Conservation (phyloP, 2,329 filamentous ascomycete species). For the Pyrenophora teres region DNA sequence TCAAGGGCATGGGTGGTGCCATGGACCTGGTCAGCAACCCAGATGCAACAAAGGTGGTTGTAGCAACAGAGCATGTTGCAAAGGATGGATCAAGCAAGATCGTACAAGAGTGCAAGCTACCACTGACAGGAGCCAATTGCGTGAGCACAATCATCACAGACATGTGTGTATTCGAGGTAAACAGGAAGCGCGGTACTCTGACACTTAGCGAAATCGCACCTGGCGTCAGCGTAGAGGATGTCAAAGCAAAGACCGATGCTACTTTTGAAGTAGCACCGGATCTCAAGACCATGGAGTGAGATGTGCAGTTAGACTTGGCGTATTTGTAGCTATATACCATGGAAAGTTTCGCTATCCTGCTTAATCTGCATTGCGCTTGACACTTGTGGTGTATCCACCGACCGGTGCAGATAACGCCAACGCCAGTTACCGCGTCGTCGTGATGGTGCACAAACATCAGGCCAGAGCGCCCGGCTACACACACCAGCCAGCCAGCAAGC, state of each 20-base stretch:
- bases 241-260: slow-evolving; percentile 84
- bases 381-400: no score
- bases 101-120: slow-evolving; percentile 64
- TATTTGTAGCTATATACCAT: no score
- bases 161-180: slow-evolving; percentile 64
- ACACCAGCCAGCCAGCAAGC: no score
- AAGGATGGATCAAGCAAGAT: slow-evolving; percentile 94
- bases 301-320: neutral
- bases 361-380: no score
- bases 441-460: no score
- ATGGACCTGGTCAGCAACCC: slow-evolving; percentile 92
- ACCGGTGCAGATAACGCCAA: no score
- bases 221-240: slow-evolving; percentile 83
- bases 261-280: slow-evolving; percentile 78
- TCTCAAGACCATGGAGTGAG: slow-evolving; percentile 71
- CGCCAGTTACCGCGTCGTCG: no score
- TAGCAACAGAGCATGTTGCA: slow-evolving; percentile 92
- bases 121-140: slow-evolving; percentile 45
- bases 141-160: slow-evolving; percentile 50
- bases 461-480: no score
- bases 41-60: slow-evolving; percentile 80
- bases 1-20: slow-evolving; percentile 89
- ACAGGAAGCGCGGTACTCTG: slow-evolving; percentile 65
- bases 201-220: slow-evolving; percentile 83
- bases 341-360: no score